Conservation (phyloP, 768 basidiomycete genomes). For the Mycena olivaceomarginata region DNA sequence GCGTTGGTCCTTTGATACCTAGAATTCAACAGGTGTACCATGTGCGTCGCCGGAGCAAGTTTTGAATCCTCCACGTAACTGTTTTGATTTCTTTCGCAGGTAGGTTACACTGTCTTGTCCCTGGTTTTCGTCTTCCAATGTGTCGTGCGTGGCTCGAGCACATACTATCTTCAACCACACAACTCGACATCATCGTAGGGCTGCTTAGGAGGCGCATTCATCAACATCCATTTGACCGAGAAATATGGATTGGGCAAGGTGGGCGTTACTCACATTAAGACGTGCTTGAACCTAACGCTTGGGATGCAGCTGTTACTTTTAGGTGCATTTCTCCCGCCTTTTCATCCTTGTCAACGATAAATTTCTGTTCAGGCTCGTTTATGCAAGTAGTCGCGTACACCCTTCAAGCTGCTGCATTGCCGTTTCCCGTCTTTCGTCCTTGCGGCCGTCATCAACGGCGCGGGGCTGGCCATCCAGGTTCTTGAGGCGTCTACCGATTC, state of each 20-base stretch:
- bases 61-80: not conserved
- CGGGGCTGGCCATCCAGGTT: constrained; percentile 60
- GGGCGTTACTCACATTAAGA: not conserved
- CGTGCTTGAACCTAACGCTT: not conserved
- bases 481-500: not conserved
- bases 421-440: constrained; percentile 73
- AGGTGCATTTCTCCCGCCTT: not conserved
- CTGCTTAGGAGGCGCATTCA: constrained; percentile 52
- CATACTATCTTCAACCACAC: not conserved
- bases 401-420: constrained; percentile 67
- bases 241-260: constrained; percentile 51
- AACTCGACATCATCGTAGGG: constrained; percentile 47
- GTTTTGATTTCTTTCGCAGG: constrained; percentile 50
- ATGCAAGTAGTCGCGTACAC: constrained; percentile 67
- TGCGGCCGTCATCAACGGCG: constrained; percentile 54
- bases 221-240: constrained; percentile 54
- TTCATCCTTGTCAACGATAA: not conserved
- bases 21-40: constrained; percentile 75
- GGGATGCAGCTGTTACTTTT: not conserved
- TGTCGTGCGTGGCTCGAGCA: constrained; percentile 53
- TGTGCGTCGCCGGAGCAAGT: constrained; percentile 54
- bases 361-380: constrained; percentile 57
- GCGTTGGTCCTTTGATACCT: constrained; percentile 84
- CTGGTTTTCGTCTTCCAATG: constrained; percentile 73
- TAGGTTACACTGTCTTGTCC: constrained; percentile 72